Evolutionary conservation across 2,329 filamentous ascomycete genomes (phyloP).

Genomic region (Claviceps arundinis): DNA sequence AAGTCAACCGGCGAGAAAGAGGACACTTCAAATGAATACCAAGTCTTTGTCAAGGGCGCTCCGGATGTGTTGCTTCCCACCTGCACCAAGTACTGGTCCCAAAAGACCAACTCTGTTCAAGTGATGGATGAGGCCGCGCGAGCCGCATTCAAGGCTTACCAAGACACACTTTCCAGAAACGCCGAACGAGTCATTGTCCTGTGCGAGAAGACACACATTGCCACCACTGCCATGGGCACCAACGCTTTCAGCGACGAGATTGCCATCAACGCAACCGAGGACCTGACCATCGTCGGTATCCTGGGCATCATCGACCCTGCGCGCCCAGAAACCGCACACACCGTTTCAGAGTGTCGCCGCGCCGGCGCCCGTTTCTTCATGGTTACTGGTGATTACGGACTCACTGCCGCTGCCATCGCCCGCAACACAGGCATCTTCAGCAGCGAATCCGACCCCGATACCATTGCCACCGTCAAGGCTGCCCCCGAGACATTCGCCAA

Average conservation of each 20-base stretch:
- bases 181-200: conserved; percentile 31
- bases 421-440: conserved; percentile 52
- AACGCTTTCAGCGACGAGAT: conserved; percentile 39
- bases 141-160: conserved; percentile 21
- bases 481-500: conserved; percentile 5
- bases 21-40: conserved; percentile 16
- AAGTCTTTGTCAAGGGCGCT: conserved; percentile 39
- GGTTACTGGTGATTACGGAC: conserved; percentile 34
- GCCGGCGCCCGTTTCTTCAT: conserved; percentile 33
- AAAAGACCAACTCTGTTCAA: conserved; percentile 16
- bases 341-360: conserved; percentile 27
- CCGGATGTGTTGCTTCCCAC: conserved; percentile 34
- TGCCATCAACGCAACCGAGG: conserved; percentile 22
- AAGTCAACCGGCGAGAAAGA: conserved; percentile 12
- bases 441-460: conserved; percentile 28
- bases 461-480: conserved; percentile 13
- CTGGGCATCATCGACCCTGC: conserved; percentile 37
- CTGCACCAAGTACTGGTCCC: conserved; percentile 23
- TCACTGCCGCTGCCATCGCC: conserved; percentile 53
- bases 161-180: conserved; percentile 26
- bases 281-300: conserved; percentile 36
- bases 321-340: conserved; percentile 27
- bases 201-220: conserved; percentile 23
- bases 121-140: conserved; percentile 21
- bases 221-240: conserved; percentile 18